Evolutionary conservation across 225 moss, liverwort and hornwort species (phyloP), one percentile per base, ranked within the genome.

Genomic region (Pseudisothecium myosuroides): DNA sequence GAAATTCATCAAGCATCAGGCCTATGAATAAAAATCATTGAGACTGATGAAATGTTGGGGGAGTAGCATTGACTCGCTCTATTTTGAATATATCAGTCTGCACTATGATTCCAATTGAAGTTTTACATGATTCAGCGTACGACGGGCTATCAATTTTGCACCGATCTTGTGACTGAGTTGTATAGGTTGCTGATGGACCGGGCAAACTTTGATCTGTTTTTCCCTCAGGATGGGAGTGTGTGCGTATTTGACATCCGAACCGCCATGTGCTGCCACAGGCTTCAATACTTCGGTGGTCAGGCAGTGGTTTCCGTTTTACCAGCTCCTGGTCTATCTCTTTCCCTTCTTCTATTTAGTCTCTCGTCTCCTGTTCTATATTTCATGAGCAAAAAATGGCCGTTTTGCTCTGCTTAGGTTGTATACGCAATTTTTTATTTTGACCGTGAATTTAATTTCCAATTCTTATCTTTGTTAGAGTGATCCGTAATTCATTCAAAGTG

Each of bases 201-300:
- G 78, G 41, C 52, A 64, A 72, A 64, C 32, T 60, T 21, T 88
- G 80, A 78, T 89, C 27, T 88, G 54, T 55, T 71, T 72, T 58
- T 55, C 37, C 41, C 65, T 89, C 89, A 95, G 95, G 95, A 95
- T 91, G 94, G 94, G 81, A 94, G 89, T 65, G 95, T 92, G 69
- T 95, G 95, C 87, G 69, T 95, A 74, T 95, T 95, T 86, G 95
- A 95, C 78, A 83, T 93, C 21, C 94, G 95, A 77, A 91, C 87
- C 74, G 86, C 89, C 83, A 19, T 82, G 28, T 92, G 87, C 84
- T 93, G 85, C 77, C 93, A 94, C 28, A 92, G 86, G 89, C 84
- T 94, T 71, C 90, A 92, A 84, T 91, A 71, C 88, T 95, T 95
- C 75, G 93, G 87, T 88, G 92, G 91, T 66, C 91, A 94, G 88